Percentiles rank a stretch among this genome's conserved stretches.
These are phyloP conservation scores for Monilinia fructicola DNA, from an alignment of 2,329 filamentous ascomycete genomes.

Conservation along the genomic window DNA sequence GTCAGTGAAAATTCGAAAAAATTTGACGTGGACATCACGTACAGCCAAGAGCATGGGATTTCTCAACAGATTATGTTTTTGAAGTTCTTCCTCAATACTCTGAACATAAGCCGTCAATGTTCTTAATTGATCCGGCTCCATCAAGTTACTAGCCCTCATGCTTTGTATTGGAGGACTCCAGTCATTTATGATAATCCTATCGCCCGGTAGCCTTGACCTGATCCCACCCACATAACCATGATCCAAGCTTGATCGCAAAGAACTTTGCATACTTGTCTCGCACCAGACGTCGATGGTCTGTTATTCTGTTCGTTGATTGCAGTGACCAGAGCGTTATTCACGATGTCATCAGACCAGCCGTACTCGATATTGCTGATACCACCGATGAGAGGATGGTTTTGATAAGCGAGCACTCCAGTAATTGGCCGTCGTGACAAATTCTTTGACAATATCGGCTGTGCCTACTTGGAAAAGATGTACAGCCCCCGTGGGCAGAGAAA, in stretches of 20 bases:
- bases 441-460: conserved; percentile 88
- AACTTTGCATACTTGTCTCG: conserved; percentile 53
- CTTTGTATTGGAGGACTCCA: conserved; percentile 90
- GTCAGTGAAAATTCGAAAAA: background rate
- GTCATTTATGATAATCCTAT: conserved; percentile 78
- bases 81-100: conserved; percentile 80
- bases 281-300: conserved; percentile 36
- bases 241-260: conserved; percentile 59
- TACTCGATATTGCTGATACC: conserved; percentile 97
- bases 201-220: conserved; percentile 70
- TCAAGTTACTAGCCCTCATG: conserved; percentile 76
- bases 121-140: conserved; percentile 78
- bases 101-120: conserved; percentile 76
- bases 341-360: conserved; percentile 86
- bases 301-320: conserved; percentile 51
- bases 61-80: conserved; percentile 84
- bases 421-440: conserved; percentile 92
- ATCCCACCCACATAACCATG: conserved; percentile 40
- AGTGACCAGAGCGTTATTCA: conserved; percentile 52
- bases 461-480: conserved; percentile 98
- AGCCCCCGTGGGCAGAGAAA: conserved; percentile 87
- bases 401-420: conserved; percentile 96
- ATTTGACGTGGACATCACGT: conserved; percentile 37
- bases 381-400: conserved; percentile 89
- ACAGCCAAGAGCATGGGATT: conserved; percentile 81